phyloP scores from a whole-genome alignment of 495 filamentous ascomycete species.

The Talaromyces liani region DNA sequence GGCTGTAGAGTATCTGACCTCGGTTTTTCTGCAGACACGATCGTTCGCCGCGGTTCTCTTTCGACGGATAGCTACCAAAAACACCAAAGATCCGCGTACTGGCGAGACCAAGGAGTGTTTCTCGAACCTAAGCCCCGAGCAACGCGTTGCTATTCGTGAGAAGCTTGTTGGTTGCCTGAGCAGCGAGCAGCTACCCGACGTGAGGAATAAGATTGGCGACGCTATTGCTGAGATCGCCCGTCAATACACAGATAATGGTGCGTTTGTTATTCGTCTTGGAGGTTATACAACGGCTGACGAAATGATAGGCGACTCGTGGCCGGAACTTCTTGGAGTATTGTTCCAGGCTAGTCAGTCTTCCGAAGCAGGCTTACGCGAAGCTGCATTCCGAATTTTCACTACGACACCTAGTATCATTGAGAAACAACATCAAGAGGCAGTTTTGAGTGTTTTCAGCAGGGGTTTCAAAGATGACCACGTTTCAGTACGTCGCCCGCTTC shows the following conservation, averaged over 20 bases:
- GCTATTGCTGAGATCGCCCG: slow-evolving; percentile 91
- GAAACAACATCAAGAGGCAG: slow-evolving; percentile 83
- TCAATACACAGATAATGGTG: slow-evolving; percentile 88
- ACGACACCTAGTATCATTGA: slow-evolving; percentile 95
- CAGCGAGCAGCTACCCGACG: slow-evolving; percentile 57
- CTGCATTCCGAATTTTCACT: slow-evolving; percentile 86
- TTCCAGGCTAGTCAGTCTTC: slow-evolving; percentile 81
- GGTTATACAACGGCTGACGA: slow-evolving; percentile 6
- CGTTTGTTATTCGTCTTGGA: slow-evolving; percentile 16
- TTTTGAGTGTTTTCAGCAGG: slow-evolving; percentile 74
- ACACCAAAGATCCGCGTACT: slow-evolving; percentile 63
- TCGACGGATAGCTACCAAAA: slow-evolving; percentile 82
- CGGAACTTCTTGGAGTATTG: slow-evolving; percentile 76
- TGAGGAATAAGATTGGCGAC: slow-evolving; percentile 93
- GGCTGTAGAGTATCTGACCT: neutral
- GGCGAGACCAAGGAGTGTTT: slow-evolving; percentile 75
- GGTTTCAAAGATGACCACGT: slow-evolving; percentile 88
- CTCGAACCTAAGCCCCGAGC: slow-evolving; percentile 59
- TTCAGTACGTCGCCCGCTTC: slow-evolving; percentile 42
- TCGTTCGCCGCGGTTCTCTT: slow-evolving; percentile 93
- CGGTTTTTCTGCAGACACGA: slow-evolving; percentile 51
- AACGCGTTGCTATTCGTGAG: slow-evolving; percentile 67
- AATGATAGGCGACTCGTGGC: slow-evolving; percentile 71
- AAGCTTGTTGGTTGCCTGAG: slow-evolving; percentile 73
- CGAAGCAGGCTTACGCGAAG: slow-evolving; percentile 76